Conservation (phyloP, 768 basidiomycete genomes). For the Phlebiopsis flavidoalba region DNA sequence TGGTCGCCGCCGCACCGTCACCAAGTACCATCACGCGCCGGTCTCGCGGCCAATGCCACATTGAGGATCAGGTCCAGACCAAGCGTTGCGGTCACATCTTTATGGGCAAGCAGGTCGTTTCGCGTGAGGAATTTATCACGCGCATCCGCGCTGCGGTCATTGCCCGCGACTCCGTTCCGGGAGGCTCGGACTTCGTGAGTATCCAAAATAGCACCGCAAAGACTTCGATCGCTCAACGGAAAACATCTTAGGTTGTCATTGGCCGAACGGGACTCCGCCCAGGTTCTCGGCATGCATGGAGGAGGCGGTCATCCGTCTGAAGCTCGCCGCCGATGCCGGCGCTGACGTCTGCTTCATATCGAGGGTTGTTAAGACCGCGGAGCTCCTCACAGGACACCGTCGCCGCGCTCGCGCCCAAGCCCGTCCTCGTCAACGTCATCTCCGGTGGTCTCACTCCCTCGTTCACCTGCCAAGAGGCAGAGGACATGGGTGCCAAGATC, state of each 20-base stretch:
- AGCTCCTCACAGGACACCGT: conserved; percentile 61
- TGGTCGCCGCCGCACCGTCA: conserved; percentile 47
- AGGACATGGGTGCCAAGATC: conserved; percentile 66
- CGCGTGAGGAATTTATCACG: conserved; percentile 68
- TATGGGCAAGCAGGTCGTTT: conserved; percentile 78
- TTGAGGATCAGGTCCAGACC: conserved; percentile 80
- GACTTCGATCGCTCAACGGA: neutral
- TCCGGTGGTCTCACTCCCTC: conserved; percentile 74
- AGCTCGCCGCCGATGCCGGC: conserved; percentile 66
- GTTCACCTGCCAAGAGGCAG: conserved; percentile 66
- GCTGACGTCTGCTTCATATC: conserved; percentile 83
- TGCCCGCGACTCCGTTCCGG: conserved; percentile 72
- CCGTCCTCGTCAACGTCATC: conserved; percentile 76
- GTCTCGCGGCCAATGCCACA: conserved; percentile 64
- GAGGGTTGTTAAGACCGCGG: conserved; percentile 58
- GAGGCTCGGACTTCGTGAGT: conserved; percentile 67
- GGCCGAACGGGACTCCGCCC: conserved; percentile 76
- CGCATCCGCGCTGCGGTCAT: conserved; percentile 75
- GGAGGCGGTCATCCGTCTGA: conserved; percentile 60
- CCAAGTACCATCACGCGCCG: conserved; percentile 59
- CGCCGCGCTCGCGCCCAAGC: conserved; percentile 64
- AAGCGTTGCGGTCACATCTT: conserved; percentile 80
- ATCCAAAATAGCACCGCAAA: neutral
- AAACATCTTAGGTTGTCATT: conserved; percentile 49
- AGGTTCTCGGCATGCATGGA: conserved; percentile 80